Evolutionary conservation across 805 yeast genomes (phyloP).

Genomic region (Yamadazyma insecticola): DNA sequence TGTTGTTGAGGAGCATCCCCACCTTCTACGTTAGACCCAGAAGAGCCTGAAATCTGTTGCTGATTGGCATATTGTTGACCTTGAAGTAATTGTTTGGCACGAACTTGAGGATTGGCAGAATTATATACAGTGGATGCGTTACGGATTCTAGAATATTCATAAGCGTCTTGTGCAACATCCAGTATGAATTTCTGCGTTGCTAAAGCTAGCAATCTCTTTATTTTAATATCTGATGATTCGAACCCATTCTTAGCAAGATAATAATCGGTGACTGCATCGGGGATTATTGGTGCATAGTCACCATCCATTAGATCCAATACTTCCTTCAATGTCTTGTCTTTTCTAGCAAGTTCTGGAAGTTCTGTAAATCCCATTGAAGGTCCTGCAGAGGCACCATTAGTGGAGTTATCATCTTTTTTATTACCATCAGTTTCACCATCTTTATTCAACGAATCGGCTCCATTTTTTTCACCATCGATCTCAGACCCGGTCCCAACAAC

Average conservation of each 20-base stretch:
- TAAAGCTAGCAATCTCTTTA: slow-evolving; percentile 77
- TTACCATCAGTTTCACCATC: slow-evolving; percentile 5
- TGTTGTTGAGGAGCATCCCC: slow-evolving; percentile 36
- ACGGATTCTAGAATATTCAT: slow-evolving; percentile 89
- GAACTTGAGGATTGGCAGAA: slow-evolving; percentile 77
- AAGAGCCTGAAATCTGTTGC: slow-evolving; percentile 24
- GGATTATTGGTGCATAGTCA: slow-evolving; percentile 91
- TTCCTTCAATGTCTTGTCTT: slow-evolving; percentile 80
- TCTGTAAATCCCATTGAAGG: too few species aligned
- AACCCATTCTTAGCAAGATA: slow-evolving; percentile 84
- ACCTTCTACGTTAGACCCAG: slow-evolving; percentile 26
- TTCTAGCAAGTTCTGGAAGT: slow-evolving; percentile 65
- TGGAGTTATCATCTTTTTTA: too few species aligned
- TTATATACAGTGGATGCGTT: slow-evolving; percentile 84
- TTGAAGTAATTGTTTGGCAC: slow-evolving; percentile 72
- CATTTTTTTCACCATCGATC: slow-evolving; percentile 4
- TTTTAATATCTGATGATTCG: slow-evolving; percentile 66
- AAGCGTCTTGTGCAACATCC: slow-evolving; percentile 95
- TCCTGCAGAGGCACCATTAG: neutral
- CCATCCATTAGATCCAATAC: slow-evolving; percentile 80
- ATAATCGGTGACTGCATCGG: slow-evolving; percentile 94
- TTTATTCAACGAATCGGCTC: slow-evolving; percentile 1
- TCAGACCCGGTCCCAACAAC: too few species aligned
- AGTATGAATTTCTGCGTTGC: slow-evolving; percentile 95
- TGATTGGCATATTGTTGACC: slow-evolving; percentile 54